Evolutionary conservation across 345 rosid species (phyloP), one percentile per base, ranked within the genome.

Genomic region (Gossypium rotundifolium): DNA sequence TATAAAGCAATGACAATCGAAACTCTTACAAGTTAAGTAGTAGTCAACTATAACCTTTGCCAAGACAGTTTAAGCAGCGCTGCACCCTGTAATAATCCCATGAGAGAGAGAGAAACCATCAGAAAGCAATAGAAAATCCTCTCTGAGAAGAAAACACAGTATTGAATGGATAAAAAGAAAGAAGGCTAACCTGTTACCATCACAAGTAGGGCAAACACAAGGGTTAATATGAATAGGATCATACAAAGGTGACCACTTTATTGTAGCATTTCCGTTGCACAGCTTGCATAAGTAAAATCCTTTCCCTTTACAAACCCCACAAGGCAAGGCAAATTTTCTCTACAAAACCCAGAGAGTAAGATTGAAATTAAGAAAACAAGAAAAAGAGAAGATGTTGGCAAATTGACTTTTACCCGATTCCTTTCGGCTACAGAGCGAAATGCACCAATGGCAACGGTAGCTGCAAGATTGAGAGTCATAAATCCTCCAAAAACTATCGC

Each of bases 141-240:
- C 48, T 11, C 4, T 20, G 4, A 8, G 9, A 66, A 22, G 45
- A 2, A 57, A 63, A n/a, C 1, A 33, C 40, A 5, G 40, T 58
- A 38, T 42, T 23, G 18, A 17, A 52, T 52, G 69, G 27, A 11
- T 14, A 44, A 18, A 25, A 17, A 14, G 51, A 67, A 18, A 6
- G 14, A 74, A 17, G n/a, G 70, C 81, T 49, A 61, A 93, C 98
- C 96, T 89, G 81, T 91, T 75, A 63, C 97, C 98, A 74, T 91
- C 97, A 74, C 98, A 94, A 23, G 97, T 92, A 74, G 98, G 98
- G 81, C 97, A 94, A 79, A 92, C 82, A 76, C 91, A 87, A 52
- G 94, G 97, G 74, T 90, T 90, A 75, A 89, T 82, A 77, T 81
- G 87, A 74, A 92, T 77, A 33, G 96, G 98, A 73, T 91, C 96